Conservation (phyloP, 139 green algal species). For the Coelastrella sp. region DNA sequence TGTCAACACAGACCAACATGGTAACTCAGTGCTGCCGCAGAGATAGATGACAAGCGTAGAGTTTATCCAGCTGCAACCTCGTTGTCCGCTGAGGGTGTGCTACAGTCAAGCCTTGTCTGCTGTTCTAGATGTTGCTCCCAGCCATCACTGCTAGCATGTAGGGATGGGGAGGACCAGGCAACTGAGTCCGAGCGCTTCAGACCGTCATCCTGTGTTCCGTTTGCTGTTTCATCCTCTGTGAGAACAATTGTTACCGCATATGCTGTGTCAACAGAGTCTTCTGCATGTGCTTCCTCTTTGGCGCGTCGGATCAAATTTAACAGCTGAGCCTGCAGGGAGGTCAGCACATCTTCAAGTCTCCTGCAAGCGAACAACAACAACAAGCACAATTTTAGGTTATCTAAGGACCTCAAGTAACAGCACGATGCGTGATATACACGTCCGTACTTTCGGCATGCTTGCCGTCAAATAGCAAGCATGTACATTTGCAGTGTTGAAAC, state of each 20-base stretch:
- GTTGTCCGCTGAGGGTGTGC: too few species aligned
- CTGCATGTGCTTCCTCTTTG: background rate
- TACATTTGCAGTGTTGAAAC: too few species aligned
- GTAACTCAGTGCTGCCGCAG: too few species aligned
- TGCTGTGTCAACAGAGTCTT: conserved; percentile 1
- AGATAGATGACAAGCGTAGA: too few species aligned
- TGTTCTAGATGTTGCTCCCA: background rate
- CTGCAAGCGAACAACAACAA: background rate
- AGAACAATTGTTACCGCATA: background rate
- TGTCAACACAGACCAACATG: too few species aligned
- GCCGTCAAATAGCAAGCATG: too few species aligned
- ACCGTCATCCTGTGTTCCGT: background rate
- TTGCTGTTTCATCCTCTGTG: too few species aligned
- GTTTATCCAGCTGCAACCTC: too few species aligned
- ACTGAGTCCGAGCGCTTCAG: conserved; percentile 21
- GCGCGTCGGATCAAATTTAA: conserved; percentile 11
- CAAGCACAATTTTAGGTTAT: background rate
- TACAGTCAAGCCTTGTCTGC: too few species aligned
- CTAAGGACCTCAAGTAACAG: too few species aligned
- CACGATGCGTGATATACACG: too few species aligned
- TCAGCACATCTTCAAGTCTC: conserved; percentile 20
- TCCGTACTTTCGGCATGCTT: too few species aligned
- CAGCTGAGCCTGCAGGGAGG: conserved; percentile 1
- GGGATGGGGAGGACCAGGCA: background rate
- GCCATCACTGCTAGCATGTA: conserved; percentile 16